phyloP scores from a whole-genome alignment of 768 basidiomycete genomes.

The Tulasnella sp. region DNA sequence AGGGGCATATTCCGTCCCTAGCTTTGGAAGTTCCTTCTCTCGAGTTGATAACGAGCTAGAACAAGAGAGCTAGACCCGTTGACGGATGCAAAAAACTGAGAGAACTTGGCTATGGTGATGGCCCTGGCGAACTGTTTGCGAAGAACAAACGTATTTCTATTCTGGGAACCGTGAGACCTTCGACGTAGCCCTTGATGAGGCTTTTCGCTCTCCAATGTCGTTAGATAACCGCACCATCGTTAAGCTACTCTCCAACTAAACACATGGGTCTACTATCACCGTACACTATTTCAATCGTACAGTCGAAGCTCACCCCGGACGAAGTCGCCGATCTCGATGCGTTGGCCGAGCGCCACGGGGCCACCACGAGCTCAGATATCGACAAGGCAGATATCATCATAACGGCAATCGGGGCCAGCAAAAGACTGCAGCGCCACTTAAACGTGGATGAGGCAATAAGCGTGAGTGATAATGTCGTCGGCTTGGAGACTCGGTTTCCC shows the following conservation, averaged over 20 bases:
- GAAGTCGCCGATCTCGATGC: conserved; percentile 40
- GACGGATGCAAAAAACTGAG: too few species aligned
- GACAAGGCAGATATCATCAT: conserved; percentile 24
- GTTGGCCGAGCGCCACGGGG: conserved; percentile 40
- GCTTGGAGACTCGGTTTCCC: background rate
- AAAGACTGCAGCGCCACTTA: conserved; percentile 32
- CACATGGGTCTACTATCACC: conserved; percentile 24
- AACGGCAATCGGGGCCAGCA: conserved; percentile 24
- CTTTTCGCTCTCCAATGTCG: background rate
- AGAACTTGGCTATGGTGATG: background rate
- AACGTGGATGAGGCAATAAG: conserved; percentile 16
- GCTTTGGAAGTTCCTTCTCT: background rate
- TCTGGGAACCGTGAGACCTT: background rate
- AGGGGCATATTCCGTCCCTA: background rate
- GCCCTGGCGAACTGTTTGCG: background rate
- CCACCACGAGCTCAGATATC: background rate
- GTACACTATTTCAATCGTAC: conserved; percentile 44
- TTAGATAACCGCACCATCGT: background rate
- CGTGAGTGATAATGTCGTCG: conserved; percentile 15
- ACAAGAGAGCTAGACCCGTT: too few species aligned
- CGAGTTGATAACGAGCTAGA: background rate
- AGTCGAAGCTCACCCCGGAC: conserved; percentile 42
- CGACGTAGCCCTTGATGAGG: background rate
- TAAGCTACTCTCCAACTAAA: background rate
- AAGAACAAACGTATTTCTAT: background rate